A percentile compares a stretch with the other conserved stretches of the same genome.
phyloP scores from a whole-genome alignment of 495 filamentous ascomycete genomes.

The Glonium stellatum region DNA sequence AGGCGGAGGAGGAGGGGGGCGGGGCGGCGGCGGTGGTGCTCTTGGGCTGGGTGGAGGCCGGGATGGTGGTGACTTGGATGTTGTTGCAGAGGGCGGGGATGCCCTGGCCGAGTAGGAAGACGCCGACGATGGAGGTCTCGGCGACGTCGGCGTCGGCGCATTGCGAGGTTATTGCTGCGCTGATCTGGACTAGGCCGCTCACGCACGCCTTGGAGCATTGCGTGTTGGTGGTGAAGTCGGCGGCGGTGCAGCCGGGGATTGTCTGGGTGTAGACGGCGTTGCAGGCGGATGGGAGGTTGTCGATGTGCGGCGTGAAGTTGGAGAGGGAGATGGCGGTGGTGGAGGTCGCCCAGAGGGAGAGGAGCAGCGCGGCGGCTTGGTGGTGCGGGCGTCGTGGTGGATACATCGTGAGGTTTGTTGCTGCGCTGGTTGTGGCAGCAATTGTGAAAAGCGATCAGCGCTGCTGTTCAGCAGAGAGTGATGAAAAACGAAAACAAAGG shows the following conservation, averaged over 20 bases:
- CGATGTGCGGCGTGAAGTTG: conserved; percentile 21
- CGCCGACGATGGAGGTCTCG: conserved; percentile 20
- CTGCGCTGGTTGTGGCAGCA: not conserved
- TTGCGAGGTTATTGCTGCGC: not conserved
- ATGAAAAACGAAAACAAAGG: not conserved
- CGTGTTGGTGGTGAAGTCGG: conserved; percentile 12
- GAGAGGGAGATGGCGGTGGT: conserved; percentile 20
- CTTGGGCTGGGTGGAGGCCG: conserved; percentile 3
- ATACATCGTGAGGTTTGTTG: conserved; percentile 10
- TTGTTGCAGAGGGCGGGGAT: conserved; percentile 16
- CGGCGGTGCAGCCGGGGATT: conserved; percentile 11
- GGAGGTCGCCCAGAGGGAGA: conserved; percentile 3
- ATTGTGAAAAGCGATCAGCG: not conserved
- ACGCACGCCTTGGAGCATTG: conserved; percentile 21
- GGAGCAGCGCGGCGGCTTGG: conserved; percentile 7
- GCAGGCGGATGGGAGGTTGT: conserved; percentile 20
- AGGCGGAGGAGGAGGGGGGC: no score
- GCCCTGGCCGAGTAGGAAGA: conserved; percentile 20
- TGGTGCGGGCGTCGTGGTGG: not conserved
- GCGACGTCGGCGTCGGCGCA: conserved; percentile 17
- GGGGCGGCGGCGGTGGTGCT: no score
- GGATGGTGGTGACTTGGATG: conserved; percentile 7
- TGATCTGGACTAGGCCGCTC: conserved; percentile 12
- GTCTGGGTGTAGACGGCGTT: conserved; percentile 15
- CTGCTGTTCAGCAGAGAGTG: not conserved